Evolutionary conservation across 768 basidiomycete genomes (phyloP), one percentile per base, ranked within the genome.

Genomic region (Rhodotorula kratochvilovae): DNA sequence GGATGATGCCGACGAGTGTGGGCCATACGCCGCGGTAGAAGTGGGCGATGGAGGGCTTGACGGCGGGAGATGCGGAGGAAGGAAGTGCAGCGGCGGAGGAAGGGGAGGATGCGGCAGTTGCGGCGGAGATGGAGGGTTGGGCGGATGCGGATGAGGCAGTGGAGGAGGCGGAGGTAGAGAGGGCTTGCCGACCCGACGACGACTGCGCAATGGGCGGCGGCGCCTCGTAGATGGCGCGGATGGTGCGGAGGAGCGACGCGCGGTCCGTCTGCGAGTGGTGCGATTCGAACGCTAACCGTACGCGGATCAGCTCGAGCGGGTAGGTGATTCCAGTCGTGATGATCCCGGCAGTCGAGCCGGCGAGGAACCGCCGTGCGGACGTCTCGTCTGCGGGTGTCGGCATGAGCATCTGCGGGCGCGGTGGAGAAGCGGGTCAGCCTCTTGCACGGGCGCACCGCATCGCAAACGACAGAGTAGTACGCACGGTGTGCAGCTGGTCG

Each of bases 1-100:
- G 95, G 43, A 98, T 83, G 85, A 97, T 98, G 56, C 96, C 95
- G 21, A 86, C 80, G 50, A 98, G 81, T 31, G 93, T 93, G 39
- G 96, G 92, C 13, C 88, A 88, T 81, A 98, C 97, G n/a, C 96
- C 95, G 31, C 96, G 90, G 79, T 98, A 99, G 81, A 98, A 92
- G 77, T 94, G 91, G 66, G 93, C 84, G 63, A 91, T 90, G 89
- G 76, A 89, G 21, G 85, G 85, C 55, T 85, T 81, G 76, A 93
- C 85, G 46, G 81, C 65, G 75, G 73, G 76, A 60, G 79, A 56
- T 61, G 80, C 10, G 51, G 77, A 53, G 60, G 75, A 54, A 19
- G 78, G 43, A 16, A 54, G 23, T 50, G 74, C 55, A 23, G 33
- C 39, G 39, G 61, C 72, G 78, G 69, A 69, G 79, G 71, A 59